These are phyloP conservation scores for Sugiyamaella castrensis DNA, from an alignment of 1,139 yeast genomes.

Conservation along the genomic window DNA sequence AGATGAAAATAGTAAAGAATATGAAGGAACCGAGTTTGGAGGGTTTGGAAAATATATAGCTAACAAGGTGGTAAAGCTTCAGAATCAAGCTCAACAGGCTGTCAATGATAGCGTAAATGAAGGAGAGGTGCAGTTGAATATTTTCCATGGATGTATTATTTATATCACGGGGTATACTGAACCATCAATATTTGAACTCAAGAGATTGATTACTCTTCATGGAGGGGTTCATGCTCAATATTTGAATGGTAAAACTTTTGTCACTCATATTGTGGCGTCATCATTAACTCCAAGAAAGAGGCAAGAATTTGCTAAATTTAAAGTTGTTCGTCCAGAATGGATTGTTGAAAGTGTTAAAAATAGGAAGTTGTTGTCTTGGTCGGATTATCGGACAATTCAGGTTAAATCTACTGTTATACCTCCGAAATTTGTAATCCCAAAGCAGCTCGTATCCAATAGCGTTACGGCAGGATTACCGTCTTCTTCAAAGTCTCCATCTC, in stretches of 20 bases:
- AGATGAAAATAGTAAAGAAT: slow-evolving; percentile 31
- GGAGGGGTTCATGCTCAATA: slow-evolving; percentile 79
- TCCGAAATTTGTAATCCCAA: slow-evolving; percentile 37
- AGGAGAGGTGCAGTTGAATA: slow-evolving; percentile 35
- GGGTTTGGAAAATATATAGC: slow-evolving; percentile 67
- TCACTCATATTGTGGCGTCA: slow-evolving; percentile 83
- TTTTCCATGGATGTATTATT: slow-evolving; percentile 63
- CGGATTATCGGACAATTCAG: slow-evolving; percentile 52
- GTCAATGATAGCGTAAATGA: slow-evolving; percentile 40
- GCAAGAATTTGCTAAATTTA: slow-evolving; percentile 59
- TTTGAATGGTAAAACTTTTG: slow-evolving; percentile 64
- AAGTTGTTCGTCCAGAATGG: slow-evolving; percentile 85
- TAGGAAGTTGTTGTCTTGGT: slow-evolving; percentile 61
- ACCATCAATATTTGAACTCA: slow-evolving; percentile 72
- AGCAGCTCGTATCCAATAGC: slow-evolving; percentile 12
- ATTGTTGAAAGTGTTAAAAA: slow-evolving; percentile 58
- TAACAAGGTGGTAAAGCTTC: slow-evolving; percentile 66
- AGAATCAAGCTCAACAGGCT: slow-evolving; percentile 50
- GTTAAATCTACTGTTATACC: slow-evolving; percentile 6
- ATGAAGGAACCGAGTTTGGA: slow-evolving; percentile 57
- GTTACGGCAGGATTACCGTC: too few species aligned
- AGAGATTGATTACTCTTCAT: slow-evolving; percentile 63
- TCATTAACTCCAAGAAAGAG: slow-evolving; percentile 73
- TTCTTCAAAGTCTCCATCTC: too few species aligned
- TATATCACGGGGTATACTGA: slow-evolving; percentile 84